Base-by-base conservation (phyloP, 2,329 filamentous ascomycete species). In the Pezicula radicicola region DNA sequence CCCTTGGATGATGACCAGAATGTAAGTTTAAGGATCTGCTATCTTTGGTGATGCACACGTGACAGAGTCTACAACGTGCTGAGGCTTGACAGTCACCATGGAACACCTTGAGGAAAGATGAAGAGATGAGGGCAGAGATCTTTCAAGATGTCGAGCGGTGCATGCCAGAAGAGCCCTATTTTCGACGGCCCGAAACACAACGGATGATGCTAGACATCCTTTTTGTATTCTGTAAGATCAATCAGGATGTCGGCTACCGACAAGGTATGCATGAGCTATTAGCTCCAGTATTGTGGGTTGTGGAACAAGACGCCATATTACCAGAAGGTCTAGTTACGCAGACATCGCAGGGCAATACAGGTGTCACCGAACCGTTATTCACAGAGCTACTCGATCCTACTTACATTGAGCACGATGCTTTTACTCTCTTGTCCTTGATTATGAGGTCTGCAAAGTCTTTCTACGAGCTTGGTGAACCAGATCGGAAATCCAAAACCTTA, bases 221-320 rank as follows among this genome's bases (percentile, higher is more conserved):
- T 33, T 99, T 97, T 70, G 81, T 99, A 59, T 97, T 92, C 72
- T 94, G 91, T 73, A 97, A 96, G 70, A 80, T 95, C 49, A 90
- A 97, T 64, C 90, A 90, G 2, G 84, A 87, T 60, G 79, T 91
- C 49, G 91, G 84, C 16, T 99, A 99, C 67, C 84, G 94, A n/a
- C 94, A 99, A 72, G 94, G 94, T 10, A 99, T 99, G 93, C 94
- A 99, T 67, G 94, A 99, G 71, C 76, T 99, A 41, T 77, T 97
- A 13, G 94, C 94, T 0, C 92, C 94, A 0, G 84, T 99, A 36
- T 75, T 97, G 6, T 91, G 91, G 79, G 88, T 91, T 2, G 74
- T 97, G 6, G 84, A 92, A 60, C 79, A 86, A 60, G 94, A 99
- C 71, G 87, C 92, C 6, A 75, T 96, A 47, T 79, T 89, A 25